Base-by-base conservation (phyloP, 2,329 filamentous ascomycete genomes). In the Seiridium cupressi region DNA sequence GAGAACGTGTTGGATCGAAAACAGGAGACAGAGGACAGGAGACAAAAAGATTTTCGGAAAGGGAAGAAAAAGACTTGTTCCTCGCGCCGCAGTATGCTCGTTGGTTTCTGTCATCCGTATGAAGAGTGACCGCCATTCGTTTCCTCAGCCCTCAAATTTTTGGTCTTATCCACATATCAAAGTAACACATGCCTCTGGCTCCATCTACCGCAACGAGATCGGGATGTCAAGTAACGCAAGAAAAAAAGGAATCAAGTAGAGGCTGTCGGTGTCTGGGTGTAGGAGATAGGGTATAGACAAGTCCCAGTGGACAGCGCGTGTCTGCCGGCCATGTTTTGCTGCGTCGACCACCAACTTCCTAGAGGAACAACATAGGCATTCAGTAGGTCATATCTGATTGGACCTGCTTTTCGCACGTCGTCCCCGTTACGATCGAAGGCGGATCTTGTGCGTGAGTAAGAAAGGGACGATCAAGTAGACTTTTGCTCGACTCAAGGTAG, bases 191-290 rank as follows among this genome's bases (percentile, higher is more conserved):
- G 61, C 64, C 67, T 70, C 65, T 58, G 66, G 60, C 64, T 65
- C 68, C 76, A 70, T 72, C 70, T 74, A 74, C 71, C 69, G 60
- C 66, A 63, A 68, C 66, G 67, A 70, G 69, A 66, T 66, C 61
- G 60, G 65, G 63, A 60, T 61, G 65, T 64, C 65, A 64, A 65
- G 65, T 65, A 66, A 71, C 68, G 65, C 66, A 58, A 65, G 67
- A 58, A 67, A 69, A 61, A 64, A 44, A 38, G 59, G 66, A 66
- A 69, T 65, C 60, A 68, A 67, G 61, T 63, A 66, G 62, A 66
- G 62, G 61, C 64, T 64, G 62, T 64, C 55, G 59, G 65, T 63
- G 31, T 36, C 35, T 48, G 55, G 59, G 55, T 58, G 65, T 38
- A 63, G 61, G 62, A 62, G 62, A 65, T 66, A 67, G 66, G 66